phyloP scores from a whole-genome alignment of 805 yeast species.

The Candida morakotiae region DNA sequence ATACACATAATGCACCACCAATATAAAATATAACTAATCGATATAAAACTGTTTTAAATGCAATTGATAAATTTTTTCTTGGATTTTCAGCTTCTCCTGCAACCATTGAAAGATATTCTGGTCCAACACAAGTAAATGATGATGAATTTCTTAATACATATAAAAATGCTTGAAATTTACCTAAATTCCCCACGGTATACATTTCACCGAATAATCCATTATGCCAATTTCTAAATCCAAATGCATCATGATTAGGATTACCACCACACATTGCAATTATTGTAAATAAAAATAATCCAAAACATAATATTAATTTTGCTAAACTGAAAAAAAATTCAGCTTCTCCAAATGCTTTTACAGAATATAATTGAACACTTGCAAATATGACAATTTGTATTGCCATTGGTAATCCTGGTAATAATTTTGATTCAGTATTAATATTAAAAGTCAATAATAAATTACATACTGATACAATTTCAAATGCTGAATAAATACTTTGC shows the following conservation, averaged over 20 bases:
- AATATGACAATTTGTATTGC: slow-evolving; percentile 24
- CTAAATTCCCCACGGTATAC: slow-evolving; percentile 31
- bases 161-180: slow-evolving; percentile 41
- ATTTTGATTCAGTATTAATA: slow-evolving; percentile 25
- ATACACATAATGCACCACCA: slow-evolving; percentile 37
- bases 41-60: slow-evolving; percentile 40
- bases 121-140: slow-evolving; percentile 36
- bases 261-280: slow-evolving; percentile 37
- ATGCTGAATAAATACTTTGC: slow-evolving; percentile 30
- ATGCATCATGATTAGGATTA: slow-evolving; percentile 29
- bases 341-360: slow-evolving; percentile 42
- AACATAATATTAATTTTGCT: slow-evolving; percentile 28
- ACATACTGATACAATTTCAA: slow-evolving; percentile 25
- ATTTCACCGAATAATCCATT: slow-evolving; percentile 34
- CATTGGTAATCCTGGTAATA: slow-evolving; percentile 30
- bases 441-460: slow-evolving; percentile 5
- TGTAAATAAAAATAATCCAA: slow-evolving; percentile 30
- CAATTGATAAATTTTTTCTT: slow-evolving; percentile 34
- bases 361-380: slow-evolving; percentile 26
- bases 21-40: slow-evolving; percentile 32
- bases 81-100: slow-evolving; percentile 43
- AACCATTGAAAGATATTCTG: slow-evolving; percentile 42
- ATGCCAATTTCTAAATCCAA: slow-evolving; percentile 32
- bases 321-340: slow-evolving; percentile 32
- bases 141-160: slow-evolving; percentile 21